Evolutionary conservation across 305 asterid genomes (phyloP).

Genomic region (Caryopteris hybrid): DNA sequence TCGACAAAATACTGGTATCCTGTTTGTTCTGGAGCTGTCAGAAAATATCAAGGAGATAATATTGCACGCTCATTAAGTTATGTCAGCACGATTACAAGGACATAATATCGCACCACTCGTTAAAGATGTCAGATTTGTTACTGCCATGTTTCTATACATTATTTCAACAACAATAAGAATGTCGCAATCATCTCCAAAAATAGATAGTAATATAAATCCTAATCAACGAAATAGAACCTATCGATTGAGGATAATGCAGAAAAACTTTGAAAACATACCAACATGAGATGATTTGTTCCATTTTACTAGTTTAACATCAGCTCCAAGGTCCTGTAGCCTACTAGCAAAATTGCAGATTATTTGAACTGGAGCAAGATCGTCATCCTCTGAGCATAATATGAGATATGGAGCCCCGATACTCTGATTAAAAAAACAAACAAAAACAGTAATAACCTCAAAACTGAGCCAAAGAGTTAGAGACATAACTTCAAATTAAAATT

Average conservation of each 20-base stretch:
- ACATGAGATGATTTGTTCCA: slow-evolving; percentile 85
- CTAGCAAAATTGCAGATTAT: slow-evolving; percentile 65
- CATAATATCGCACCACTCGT: background rate
- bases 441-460: background rate
- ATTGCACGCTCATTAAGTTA: too few relatives aligned
- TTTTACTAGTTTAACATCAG: slow-evolving; percentile 68
- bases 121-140: background rate
- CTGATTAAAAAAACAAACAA: too few relatives aligned
- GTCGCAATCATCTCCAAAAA: background rate
- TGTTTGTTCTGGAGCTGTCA: too few relatives aligned
- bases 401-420: slow-evolving; percentile 83
- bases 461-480: background rate
- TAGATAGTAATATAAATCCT: background rate
- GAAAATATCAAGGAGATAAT: too few relatives aligned
- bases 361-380: slow-evolving; percentile 80
- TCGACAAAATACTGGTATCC: too few relatives aligned
- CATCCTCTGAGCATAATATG: slow-evolving; percentile 87
- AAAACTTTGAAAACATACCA: slow-evolving; percentile 46
- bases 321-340: slow-evolving; percentile 69
- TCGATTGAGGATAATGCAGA: background rate
- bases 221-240: background rate
- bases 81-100: background rate
- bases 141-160: background rate
- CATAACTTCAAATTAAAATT: background rate
- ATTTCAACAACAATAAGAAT: background rate